Conservation (phyloP, 257 asterid species). For the Mitragyna speciosa region DNA sequence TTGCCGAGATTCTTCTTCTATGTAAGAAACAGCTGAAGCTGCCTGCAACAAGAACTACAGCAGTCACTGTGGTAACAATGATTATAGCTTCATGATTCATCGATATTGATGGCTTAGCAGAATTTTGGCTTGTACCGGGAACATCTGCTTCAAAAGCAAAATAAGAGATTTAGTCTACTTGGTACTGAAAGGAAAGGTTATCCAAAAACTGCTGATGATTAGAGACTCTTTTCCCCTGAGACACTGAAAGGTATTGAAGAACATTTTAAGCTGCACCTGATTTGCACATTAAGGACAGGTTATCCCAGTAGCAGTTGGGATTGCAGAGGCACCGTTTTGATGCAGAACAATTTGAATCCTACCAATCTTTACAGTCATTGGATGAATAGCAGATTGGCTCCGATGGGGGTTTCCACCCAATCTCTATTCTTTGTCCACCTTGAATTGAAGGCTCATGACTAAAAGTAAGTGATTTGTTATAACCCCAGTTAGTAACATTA, state of each 20-base stretch:
- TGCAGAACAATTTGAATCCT: conserved; percentile 25
- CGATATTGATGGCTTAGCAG: background rate
- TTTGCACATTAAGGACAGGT: conserved; percentile 21
- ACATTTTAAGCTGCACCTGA: conserved; percentile 14
- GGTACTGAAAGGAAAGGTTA: too few species aligned
- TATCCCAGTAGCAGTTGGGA: conserved; percentile 27
- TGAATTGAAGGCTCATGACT: background rate
- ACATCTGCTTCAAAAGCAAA: background rate
- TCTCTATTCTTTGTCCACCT: background rate
- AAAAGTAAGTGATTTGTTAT: background rate
- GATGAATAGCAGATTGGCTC: conserved; percentile 30
- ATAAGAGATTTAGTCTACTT: background rate
- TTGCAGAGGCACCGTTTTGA: conserved; percentile 28
- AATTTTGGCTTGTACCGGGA: background rate
- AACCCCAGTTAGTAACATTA: conserved; percentile 11
- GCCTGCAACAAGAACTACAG: conserved; percentile 24
- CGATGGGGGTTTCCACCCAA: conserved; percentile 23
- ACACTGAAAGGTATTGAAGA: background rate
- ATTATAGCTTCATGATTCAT: conserved; percentile 6
- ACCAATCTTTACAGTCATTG: conserved; percentile 29
- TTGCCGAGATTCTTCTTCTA: conserved; percentile 18
- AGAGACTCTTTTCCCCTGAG: background rate
- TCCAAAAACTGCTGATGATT: background rate
- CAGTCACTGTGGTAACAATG: conserved; percentile 14
- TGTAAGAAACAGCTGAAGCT: conserved; percentile 28